phyloP scores from a whole-genome alignment of 2,329 filamentous ascomycete species.

The Clonostachys rhizophaga region DNA sequence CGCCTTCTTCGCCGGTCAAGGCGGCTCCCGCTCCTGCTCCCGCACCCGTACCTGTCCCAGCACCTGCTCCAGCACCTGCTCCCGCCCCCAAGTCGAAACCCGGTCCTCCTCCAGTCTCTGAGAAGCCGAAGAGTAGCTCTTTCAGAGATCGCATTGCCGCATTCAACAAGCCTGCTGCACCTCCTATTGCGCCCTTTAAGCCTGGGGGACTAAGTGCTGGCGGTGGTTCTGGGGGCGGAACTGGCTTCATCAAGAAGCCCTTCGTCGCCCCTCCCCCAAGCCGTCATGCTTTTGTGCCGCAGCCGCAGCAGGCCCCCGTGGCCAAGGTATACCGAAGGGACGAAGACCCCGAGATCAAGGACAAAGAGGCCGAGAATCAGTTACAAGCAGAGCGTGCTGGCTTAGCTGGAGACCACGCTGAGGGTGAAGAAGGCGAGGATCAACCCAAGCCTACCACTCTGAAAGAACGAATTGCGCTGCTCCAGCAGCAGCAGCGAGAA shows the following conservation, averaged over 20 bases:
- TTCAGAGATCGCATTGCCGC: constrained; percentile 96
- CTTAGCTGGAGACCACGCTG: constrained; percentile 37
- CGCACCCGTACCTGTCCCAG: constrained; percentile 25
- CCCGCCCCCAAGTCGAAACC: constrained; percentile 28
- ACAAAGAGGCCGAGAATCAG: constrained; percentile 59
- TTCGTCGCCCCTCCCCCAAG: constrained; percentile 95
- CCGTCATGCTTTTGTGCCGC: constrained; percentile 83
- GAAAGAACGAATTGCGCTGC: constrained; percentile 89
- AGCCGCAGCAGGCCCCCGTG: constrained; percentile 63
- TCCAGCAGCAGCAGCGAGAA: constrained; percentile 92
- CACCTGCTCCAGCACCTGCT: constrained; percentile 14
- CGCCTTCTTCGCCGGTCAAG: constrained; percentile 19
- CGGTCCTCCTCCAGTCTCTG: constrained; percentile 59
- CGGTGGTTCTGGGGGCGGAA: constrained; percentile 37
- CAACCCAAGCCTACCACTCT: constrained; percentile 88
- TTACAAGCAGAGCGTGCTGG: constrained; percentile 68
- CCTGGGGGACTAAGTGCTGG: constrained; percentile 58
- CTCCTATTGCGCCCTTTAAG: constrained; percentile 87
- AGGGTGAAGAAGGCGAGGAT: constrained; percentile 61
- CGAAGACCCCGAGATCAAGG: constrained; percentile 72
- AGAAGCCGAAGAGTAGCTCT: constrained; percentile 71
- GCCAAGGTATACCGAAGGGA: constrained; percentile 80
- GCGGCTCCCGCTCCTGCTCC: constrained; percentile 21
- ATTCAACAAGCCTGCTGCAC: constrained; percentile 86
- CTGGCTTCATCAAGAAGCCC: constrained; percentile 88